Evolutionary conservation across 164 flowering plant species (phyloP).

Genomic region (Dillenia suffruticosa): DNA sequence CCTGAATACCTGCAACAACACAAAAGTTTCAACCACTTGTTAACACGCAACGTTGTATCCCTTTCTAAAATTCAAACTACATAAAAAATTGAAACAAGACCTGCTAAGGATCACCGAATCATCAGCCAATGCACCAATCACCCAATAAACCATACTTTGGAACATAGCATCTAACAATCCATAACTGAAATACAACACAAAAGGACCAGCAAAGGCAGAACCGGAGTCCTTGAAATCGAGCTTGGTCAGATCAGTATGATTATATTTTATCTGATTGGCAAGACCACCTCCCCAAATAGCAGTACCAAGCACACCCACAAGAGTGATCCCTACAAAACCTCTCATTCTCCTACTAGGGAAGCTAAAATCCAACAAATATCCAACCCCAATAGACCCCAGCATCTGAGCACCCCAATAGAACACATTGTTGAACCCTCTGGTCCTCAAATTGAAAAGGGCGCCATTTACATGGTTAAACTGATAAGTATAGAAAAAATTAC

Average conservation of each 20-base stretch:
- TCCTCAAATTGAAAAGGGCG: slow-evolving; percentile 63
- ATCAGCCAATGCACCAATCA: slow-evolving; percentile 62
- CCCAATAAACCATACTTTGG: slow-evolving; percentile 74
- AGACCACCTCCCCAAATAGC: slow-evolving; percentile 70
- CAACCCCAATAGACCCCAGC: slow-evolving; percentile 75
- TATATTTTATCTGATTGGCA: slow-evolving; percentile 43
- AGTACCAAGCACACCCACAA: slow-evolving; percentile 45
- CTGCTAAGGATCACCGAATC: slow-evolving; percentile 76
- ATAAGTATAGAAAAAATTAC: slow-evolving; percentile 88
- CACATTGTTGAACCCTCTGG: slow-evolving; percentile 88
- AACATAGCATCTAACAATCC: slow-evolving; percentile 75
- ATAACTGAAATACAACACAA: slow-evolving; percentile 54
- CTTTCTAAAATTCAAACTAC: no score
- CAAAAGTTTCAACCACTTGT: background rate
- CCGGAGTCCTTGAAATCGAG: slow-evolving; percentile 65
- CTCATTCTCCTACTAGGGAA: slow-evolving; percentile 49
- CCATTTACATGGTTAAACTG: slow-evolving; percentile 90
- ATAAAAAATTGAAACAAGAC: slow-evolving; percentile 11
- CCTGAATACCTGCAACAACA: slow-evolving; percentile 47
- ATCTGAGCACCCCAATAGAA: slow-evolving; percentile 99
- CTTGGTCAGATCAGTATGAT: slow-evolving; percentile 18
- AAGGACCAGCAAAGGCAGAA: slow-evolving; percentile 48
- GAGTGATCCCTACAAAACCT: slow-evolving; percentile 42
- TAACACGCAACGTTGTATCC: background rate
- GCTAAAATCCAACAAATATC: slow-evolving; percentile 52